A percentile compares a stretch with the other conserved stretches of the same genome.
Conservation (phyloP, 1,284 basidiomycete species). For the Pyrrhoderma lamaoense region DNA sequence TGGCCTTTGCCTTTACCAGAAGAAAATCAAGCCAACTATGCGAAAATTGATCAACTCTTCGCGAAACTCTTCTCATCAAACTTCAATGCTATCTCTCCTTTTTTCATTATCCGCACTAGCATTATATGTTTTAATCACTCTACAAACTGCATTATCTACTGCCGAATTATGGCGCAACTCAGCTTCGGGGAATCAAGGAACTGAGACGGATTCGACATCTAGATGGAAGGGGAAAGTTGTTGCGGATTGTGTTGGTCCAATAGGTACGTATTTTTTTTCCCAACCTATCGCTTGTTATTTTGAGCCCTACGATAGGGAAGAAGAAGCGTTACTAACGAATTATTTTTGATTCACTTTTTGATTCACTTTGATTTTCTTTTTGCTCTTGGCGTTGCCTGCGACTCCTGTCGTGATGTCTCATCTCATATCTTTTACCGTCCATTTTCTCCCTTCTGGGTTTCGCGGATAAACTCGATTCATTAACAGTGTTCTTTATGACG, state of each 20-base stretch:
- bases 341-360: background rate
- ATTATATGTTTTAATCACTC: conserved; percentile 5
- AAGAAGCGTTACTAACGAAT: background rate
- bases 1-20: background rate
- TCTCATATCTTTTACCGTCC: no score
- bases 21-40: no score
- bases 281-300: no score
- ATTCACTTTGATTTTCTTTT: background rate
- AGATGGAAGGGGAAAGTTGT: conserved; percentile 7
- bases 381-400: no score
- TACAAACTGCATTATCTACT: conserved; percentile 9
- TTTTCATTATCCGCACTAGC: no score
- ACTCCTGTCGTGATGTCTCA: no score
- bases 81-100: no score
- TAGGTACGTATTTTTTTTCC: conserved; percentile 8
- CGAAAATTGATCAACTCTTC: no score
- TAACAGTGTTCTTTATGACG: conserved; percentile 5
- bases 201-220: background rate
- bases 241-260: conserved; percentile 11
- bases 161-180: conserved; percentile 8
- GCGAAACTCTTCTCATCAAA: no score
- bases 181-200: background rate
- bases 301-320: no score
- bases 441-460: no score
- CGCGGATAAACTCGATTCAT: no score